Conservation (phyloP, 202 grass and related monocot genomes). For the Schoenoplectus tabernaemontani region DNA sequence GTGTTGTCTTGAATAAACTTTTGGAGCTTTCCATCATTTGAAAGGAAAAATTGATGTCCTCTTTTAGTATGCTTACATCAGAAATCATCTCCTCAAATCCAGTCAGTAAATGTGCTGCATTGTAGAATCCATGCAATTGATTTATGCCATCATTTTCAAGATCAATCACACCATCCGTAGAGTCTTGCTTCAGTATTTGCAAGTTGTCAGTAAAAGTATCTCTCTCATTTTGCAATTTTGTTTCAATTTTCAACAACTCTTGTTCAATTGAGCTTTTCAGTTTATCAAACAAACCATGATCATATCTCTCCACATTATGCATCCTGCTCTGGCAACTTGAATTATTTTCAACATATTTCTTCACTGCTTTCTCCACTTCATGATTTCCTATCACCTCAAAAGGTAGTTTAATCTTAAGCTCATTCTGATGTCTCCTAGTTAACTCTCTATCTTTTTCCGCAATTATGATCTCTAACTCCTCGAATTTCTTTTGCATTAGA, state of each 20-base stretch:
- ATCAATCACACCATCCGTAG: constrained; percentile 25
- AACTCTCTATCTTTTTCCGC: constrained; percentile 49
- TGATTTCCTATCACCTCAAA: constrained; percentile 33
- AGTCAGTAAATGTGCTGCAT: constrained; percentile 45
- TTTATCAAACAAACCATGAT: constrained; percentile 11
- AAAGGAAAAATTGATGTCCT: constrained; percentile 44
- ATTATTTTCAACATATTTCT: background rate
- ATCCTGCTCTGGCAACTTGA: background rate
- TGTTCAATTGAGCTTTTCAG: constrained; percentile 26
- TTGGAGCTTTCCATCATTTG: constrained; percentile 31
- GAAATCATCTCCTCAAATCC: constrained; percentile 52
- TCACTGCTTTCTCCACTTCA: constrained; percentile 11
- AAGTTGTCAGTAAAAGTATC: constrained; percentile 33
- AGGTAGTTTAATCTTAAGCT: constrained; percentile 14
- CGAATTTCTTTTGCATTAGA: constrained; percentile 33
- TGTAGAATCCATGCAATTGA: constrained; percentile 36
- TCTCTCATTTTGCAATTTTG: constrained; percentile 39
- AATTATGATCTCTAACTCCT: constrained; percentile 42
- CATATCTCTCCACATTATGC: background rate
- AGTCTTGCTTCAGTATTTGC: constrained; percentile 26
- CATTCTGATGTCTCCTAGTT: constrained; percentile 25
- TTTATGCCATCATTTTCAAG: constrained; percentile 24
- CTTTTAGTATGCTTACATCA: constrained; percentile 28
- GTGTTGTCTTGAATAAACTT: constrained; percentile 2
- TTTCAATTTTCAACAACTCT: constrained; percentile 29